Base-by-base conservation (phyloP, 257 asterid genomes). In the Solanum sitiens region DNA sequence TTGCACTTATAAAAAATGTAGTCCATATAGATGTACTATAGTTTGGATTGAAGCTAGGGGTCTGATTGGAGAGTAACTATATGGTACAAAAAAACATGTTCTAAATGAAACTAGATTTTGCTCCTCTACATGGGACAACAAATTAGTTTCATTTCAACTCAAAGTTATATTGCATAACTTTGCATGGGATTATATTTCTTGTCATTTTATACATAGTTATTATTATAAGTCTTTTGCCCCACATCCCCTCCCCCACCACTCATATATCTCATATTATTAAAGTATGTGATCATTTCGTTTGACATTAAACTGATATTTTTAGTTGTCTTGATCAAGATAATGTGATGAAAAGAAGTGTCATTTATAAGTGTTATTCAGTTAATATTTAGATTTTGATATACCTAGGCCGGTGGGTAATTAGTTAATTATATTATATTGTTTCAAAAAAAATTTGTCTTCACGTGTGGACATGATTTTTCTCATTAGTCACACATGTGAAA, bases 91-190 rank as follows among this genome's bases (percentile, higher is more conserved):
- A 61, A 63, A 67, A 86, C 76, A 35, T 83, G 50, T 14, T 84
- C 61, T 71, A 87, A 83, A 71, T 88, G 80, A 73, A 88, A 88
- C 88, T 89, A 88, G 87, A 87, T 86, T n/a, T 68, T 84, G 88
- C 68, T 87, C 44, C 61, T 86, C 77, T 73, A 83, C 59, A 83
- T 84, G 91, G 88, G 92, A 87, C 91, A 87, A 86, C 88, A 23
- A 45, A 65, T 65, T n/a, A 88, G 88, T 89, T 92, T 32, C 87
- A 91, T 88, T 87, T 92, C 85, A 89, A 92, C 91, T 88, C 83
- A 79, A 88, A 74, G 85, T 86, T 65, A 39, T 65, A 39, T 37
- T 37, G 1, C 68, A 84, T 30, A 75, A 21, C 32, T 70, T 87
- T 30, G 45, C 84, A 33, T 45, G 23, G 32, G 5, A 74, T 56